Conservation (phyloP, 2,329 filamentous ascomycete species). For the Ascochyta pisi region DNA sequence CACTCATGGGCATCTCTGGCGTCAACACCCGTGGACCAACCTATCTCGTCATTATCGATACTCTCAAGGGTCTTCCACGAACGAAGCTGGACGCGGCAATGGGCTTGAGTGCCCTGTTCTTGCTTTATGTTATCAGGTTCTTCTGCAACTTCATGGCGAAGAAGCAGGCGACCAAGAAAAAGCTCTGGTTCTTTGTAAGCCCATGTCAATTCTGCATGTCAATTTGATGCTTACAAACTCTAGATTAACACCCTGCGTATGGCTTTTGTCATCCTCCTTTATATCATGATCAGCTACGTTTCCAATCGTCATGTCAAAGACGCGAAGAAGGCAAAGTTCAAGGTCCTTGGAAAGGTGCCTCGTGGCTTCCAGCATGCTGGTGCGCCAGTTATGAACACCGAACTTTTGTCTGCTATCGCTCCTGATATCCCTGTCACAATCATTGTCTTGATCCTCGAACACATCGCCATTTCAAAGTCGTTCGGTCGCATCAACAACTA, state of each 20-base stretch:
- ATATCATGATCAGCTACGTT: conserved; percentile 88
- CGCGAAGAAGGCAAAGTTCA: conserved; percentile 67
- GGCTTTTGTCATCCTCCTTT: conserved; percentile 88
- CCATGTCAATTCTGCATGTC: fast-evolving
- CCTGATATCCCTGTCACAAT: conserved; percentile 81
- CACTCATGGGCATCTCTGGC: conserved; percentile 77
- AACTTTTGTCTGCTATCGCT: conserved; percentile 72
- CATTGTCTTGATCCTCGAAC: conserved; percentile 93
- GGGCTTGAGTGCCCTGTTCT: conserved; percentile 78
- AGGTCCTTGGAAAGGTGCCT: conserved; percentile 77
- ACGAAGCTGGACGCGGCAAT: conserved; percentile 81
- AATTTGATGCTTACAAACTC: neutral
- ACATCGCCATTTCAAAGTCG: conserved; percentile 96
- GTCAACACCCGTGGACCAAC: conserved; percentile 79
- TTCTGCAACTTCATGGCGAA: conserved; percentile 70
- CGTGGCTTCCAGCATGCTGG: conserved; percentile 84
- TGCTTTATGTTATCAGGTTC: conserved; percentile 75
- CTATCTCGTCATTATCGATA: conserved; percentile 86
- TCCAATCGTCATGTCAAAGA: conserved; percentile 66
- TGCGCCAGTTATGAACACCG: conserved; percentile 71
- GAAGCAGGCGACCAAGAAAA: conserved; percentile 74
- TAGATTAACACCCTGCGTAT: conserved; percentile 79
- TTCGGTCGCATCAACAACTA: conserved; percentile 97
- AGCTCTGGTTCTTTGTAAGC: conserved; percentile 77
- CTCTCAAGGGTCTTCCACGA: conserved; percentile 72